These are phyloP conservation scores for Primulina tabacum DNA, from an alignment of 257 asterid genomes.

Conservation along the genomic window DNA sequence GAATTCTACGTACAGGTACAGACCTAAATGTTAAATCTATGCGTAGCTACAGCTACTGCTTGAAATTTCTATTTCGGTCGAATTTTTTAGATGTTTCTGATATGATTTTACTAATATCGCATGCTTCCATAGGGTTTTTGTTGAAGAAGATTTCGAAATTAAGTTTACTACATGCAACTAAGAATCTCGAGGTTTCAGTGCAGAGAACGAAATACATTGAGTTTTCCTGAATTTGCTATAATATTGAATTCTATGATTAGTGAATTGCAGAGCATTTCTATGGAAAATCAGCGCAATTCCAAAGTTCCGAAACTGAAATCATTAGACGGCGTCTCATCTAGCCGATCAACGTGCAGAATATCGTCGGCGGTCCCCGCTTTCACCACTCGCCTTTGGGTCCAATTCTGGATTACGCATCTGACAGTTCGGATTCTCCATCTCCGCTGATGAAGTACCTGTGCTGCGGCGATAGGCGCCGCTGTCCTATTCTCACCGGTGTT, in stretches of 20 bases:
- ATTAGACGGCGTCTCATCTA: slow-evolving; percentile 30
- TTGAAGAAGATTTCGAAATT: slow-evolving; percentile 21
- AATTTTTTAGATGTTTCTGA: not conserved
- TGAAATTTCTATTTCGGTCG: slow-evolving; percentile 12
- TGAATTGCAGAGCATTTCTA: slow-evolving; percentile 36
- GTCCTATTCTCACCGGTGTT: slow-evolving; percentile 27
- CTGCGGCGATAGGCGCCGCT: slow-evolving; percentile 32
- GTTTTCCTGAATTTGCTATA: not conserved
- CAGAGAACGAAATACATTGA: not conserved
- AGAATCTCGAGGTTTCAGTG: slow-evolving; percentile 8
- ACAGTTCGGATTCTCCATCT: slow-evolving; percentile 43
- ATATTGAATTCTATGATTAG: slow-evolving; percentile 13
- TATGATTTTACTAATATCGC: not conserved
- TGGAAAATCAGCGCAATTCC: slow-evolving; percentile 44
- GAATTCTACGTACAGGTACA: slow-evolving; percentile 5
- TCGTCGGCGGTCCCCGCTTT: slow-evolving; percentile 33
- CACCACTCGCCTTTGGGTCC: slow-evolving; percentile 19
- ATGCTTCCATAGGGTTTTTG: slow-evolving; percentile 8
- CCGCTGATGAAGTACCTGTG: slow-evolving; percentile 40
- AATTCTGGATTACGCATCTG: slow-evolving; percentile 53
- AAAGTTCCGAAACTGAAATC: slow-evolving; percentile 38
- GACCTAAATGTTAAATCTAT: not conserved
- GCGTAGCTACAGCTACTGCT: slow-evolving; percentile 5
- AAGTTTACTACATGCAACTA: not conserved
- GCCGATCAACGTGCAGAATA: slow-evolving; percentile 28